A percentile compares a stretch with the other conserved stretches of the same genome.
Evolutionary conservation across 495 filamentous ascomycete genomes (phyloP).

Genomic region (Elaphomyces granulatus): DNA sequence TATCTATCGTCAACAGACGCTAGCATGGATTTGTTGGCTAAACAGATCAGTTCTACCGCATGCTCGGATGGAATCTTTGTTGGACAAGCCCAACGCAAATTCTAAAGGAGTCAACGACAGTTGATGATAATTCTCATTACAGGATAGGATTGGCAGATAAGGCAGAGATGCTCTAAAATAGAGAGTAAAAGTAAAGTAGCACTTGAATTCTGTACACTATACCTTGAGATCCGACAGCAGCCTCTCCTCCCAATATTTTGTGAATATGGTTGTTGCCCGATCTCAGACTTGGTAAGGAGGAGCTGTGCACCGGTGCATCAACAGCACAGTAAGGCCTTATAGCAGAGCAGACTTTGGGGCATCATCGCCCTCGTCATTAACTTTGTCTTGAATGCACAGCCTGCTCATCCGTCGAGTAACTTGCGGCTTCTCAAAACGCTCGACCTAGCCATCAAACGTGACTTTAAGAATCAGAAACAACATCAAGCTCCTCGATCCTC

Average conservation of each 20-base stretch:
- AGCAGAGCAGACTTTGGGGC: neutral
- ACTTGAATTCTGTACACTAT: conserved; percentile 1
- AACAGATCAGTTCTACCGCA: conserved; percentile 38
- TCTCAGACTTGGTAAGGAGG: conserved; percentile 12
- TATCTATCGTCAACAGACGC: conserved; percentile 55
- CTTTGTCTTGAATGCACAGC: conserved; percentile 2
- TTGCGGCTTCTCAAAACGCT: conserved; percentile 3
- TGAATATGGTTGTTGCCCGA: conserved; percentile 5
- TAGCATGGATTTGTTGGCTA: conserved; percentile 60
- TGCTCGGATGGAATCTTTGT: conserved; percentile 30
- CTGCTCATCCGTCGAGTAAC: conserved; percentile 3
- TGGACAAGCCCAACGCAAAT: conserved; percentile 37
- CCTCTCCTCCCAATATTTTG: conserved; percentile 10
- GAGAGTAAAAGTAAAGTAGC: neutral
- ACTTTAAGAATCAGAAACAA: too few relatives aligned
- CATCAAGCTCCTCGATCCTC: too few relatives aligned
- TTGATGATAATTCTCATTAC: conserved; percentile 40
- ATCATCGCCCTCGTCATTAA: conserved; percentile 2
- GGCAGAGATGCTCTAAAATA: conserved; percentile 48
- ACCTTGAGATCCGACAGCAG: conserved; percentile 14
- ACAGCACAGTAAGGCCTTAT: neutral
- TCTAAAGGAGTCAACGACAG: conserved; percentile 46
- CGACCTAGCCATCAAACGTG: too few relatives aligned
- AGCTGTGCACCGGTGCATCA: neutral
- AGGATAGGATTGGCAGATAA: conserved; percentile 42